Base-by-base conservation (phyloP, 768 basidiomycete genomes). In the Hygrophorus pudorinus region DNA sequence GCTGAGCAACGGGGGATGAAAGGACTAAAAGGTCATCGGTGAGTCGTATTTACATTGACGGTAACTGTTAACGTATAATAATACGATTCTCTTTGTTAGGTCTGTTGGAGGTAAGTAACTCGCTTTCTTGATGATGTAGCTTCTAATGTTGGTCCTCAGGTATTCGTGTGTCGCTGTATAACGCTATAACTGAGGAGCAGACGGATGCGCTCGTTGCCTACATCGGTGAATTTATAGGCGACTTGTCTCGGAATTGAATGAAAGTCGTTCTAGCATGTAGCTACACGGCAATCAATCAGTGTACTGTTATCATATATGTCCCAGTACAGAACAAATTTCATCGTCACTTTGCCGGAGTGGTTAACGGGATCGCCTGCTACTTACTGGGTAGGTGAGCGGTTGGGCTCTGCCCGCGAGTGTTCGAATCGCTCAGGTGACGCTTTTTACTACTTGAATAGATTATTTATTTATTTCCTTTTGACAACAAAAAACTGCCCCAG, bases 11-110 rank as follows among this genome's bases (percentile, higher is more conserved):
- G 61, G 46, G 88, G 86, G 0, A 80, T 98, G 75, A 81, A 79
- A 53, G 86, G 85, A 28, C 64, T 96, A 45, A 93, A 90, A 61
- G 96, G 96, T 0, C 96, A 99, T 68, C 75, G 94, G 79, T 90
- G 56, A 51, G 87, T 67, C 42, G 14, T 24, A 11, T 13, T 33
- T 30, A 13, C 7, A 21, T 11, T 41, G 8, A 32, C 20, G 4
- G 42, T 35, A 33, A 34, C 24, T 20, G 11, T 17, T 36, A 20
- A 21, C 11, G 28, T 13, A n/a, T 14, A 28, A n/a, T 14, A 28
- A 18, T 18, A 13, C 16, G 11, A 17, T 27, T 5, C 13, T 24
- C 9, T 28, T 27, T n/a, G 10, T 43, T n/a, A 79, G 78, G 29
- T 78, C 78, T 12, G 70, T 79, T 37, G 78, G 78, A 53, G 76